phyloP scores from a whole-genome alignment of 106 monocot species.

The Dioscorea alata region DNA sequence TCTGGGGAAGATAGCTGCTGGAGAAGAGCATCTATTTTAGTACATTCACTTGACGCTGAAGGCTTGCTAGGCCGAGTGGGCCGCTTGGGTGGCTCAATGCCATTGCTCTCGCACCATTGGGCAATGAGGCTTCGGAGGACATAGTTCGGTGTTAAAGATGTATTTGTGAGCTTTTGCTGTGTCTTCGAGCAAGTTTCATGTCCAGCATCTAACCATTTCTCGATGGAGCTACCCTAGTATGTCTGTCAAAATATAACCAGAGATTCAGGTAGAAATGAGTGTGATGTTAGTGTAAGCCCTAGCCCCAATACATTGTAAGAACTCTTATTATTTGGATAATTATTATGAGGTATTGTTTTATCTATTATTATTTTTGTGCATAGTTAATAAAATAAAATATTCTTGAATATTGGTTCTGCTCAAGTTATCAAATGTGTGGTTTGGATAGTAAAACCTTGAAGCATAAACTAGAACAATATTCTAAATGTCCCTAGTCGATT shows the following conservation, averaged over 20 bases:
- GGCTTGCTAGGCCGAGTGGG: slow-evolving; percentile 30
- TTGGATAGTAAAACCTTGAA: too few relatives aligned
- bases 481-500: too few relatives aligned
- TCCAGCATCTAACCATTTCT: slow-evolving; percentile 82
- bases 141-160: slow-evolving; percentile 77
- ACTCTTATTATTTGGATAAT: too few relatives aligned
- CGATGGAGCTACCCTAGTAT: slow-evolving; percentile 70
- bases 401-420: too few relatives aligned
- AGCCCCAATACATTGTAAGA: too few relatives aligned
- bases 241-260: slow-evolving; percentile 44
- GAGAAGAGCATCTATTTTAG: slow-evolving; percentile 42
- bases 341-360: too few relatives aligned
- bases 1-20: slow-evolving; percentile 35
- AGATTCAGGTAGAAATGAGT: background rate
- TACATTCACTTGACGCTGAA: slow-evolving; percentile 21
- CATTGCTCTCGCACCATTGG: slow-evolving; percentile 91
- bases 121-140: slow-evolving; percentile 85
- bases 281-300: too few relatives aligned
- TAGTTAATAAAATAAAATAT: too few relatives aligned
- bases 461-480: too few relatives aligned
- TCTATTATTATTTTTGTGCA: too few relatives aligned
- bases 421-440: too few relatives aligned
- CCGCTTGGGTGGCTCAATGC: slow-evolving; percentile 69
- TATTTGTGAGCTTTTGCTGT: slow-evolving; percentile 62
- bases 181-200: slow-evolving; percentile 94